Conservation (phyloP, 2,329 filamentous ascomycete species). For the Aspergillus carbonarius region DNA sequence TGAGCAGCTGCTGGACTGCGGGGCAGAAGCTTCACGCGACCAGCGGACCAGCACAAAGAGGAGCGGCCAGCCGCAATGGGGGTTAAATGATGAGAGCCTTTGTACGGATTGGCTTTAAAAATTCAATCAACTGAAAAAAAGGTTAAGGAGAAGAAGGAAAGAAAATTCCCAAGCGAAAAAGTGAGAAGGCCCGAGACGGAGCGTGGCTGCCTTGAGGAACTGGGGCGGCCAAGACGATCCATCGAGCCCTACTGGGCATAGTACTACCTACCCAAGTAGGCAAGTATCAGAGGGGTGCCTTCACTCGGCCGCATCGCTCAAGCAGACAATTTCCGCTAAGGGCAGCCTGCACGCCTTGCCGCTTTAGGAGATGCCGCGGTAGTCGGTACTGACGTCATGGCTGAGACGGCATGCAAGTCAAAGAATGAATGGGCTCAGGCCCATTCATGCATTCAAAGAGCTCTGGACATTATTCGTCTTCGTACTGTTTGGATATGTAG, state of each 20-base stretch:
- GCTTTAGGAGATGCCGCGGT: neutral
- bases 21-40: conserved; percentile 20
- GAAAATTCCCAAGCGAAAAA: conserved; percentile 3
- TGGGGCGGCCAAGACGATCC: conserved; percentile 11
- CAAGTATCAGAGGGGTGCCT: neutral
- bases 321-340: neutral
- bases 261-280: neutral
- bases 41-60: conserved; percentile 6
- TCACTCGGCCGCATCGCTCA: neutral
- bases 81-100: neutral
- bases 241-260: conserved; percentile 4
- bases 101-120: neutral
- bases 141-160: conserved; percentile 3
- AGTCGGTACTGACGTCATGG: neutral
- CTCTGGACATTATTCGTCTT: neutral
- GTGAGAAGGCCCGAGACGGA: conserved; percentile 9
- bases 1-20: conserved; percentile 17
- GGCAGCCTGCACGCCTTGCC: neutral
- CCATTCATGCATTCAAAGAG: neutral
- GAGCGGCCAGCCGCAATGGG: conserved; percentile 18
- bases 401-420: neutral
- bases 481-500: neutral
- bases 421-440: neutral
- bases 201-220: conserved; percentile 15
- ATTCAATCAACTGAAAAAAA: neutral